Evolutionary conservation across 2,329 filamentous ascomycete species (phyloP).

Genomic region (Esteya vermicola): DNA sequence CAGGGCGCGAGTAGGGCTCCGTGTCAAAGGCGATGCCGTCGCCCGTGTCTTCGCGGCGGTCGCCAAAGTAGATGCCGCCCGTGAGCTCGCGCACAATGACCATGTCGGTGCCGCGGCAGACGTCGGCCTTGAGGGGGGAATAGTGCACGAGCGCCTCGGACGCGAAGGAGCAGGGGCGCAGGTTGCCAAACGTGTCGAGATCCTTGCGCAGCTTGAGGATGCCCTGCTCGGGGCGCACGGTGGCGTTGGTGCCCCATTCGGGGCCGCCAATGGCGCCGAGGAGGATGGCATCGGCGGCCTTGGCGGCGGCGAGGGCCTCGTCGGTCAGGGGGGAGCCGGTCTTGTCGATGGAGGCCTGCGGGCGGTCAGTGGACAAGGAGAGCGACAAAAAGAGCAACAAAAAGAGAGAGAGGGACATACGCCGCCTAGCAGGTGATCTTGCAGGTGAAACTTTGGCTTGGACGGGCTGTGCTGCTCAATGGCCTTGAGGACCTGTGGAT

Average conservation of each 20-base stretch:
- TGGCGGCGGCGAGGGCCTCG: conserved; percentile 67
- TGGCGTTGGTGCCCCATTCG: conserved; percentile 73
- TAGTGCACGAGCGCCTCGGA: conserved; percentile 70
- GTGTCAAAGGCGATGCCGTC: conserved; percentile 67
- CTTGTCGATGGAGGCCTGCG: conserved; percentile 81
- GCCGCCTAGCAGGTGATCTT: conserved; percentile 81
- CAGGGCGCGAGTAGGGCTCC: conserved; percentile 69
- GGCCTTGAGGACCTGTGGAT: conserved; percentile 61
- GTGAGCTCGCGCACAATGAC: conserved; percentile 87
- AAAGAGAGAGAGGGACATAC: conserved; percentile 39
- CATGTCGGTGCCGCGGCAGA: conserved; percentile 82
- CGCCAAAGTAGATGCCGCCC: conserved; percentile 90
- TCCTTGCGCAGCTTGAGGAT: conserved; percentile 85
- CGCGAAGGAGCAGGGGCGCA: conserved; percentile 91
- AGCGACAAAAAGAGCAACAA: conserved; percentile 1
- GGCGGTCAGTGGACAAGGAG: not conserved
- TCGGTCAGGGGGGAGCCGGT: conserved; percentile 68
- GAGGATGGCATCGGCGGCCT: conserved; percentile 76
- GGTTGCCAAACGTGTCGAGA: conserved; percentile 86
- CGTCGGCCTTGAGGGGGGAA: conserved; percentile 74
- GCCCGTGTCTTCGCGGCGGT: conserved; percentile 66
- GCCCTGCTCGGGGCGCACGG: conserved; percentile 83
- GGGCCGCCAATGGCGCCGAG: conserved; percentile 93
- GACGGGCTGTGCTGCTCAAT: conserved; percentile 59
- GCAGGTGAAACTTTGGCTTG: conserved; percentile 68